Base-by-base conservation (phyloP, 495 filamentous ascomycete species). In the Penicillium steckii region DNA sequence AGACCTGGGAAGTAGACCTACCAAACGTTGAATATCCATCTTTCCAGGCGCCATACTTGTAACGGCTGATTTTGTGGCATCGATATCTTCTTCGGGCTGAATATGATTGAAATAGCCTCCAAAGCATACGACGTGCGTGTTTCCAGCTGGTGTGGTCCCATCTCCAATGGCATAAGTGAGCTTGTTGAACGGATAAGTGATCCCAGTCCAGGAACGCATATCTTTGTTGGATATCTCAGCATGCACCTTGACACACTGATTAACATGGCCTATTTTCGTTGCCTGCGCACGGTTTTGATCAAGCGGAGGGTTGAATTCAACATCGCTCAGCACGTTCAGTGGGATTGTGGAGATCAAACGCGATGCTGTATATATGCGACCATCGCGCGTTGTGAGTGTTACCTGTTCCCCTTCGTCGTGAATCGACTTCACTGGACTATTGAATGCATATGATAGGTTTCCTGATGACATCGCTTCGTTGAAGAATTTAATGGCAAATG, bases 221-320 rank as follows among this genome's bases (percentile, higher is more conserved):
- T 59, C 53, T 25, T 49, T 55, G 46, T 38, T 57, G 2, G 49
- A 54, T 6, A 66, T 41, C 44, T 64, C 62, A 12, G 60, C 65
- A 54, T 70, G 67, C 1, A 70, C 57, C 44, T 70, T 70, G 13
- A 60, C 54, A 33, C 55, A 57, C 37, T 62, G 55, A 44, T 68
- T 64, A 8, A 66, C 55, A 51, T 70, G 67, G 3, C 62, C 62
- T 15, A 49, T 56, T 1, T 51, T 55, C 13, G 53, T 48, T 8
- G 60, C 67, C 9, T 43, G 32, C 17, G 53, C 48, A 8, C 61
- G 59, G 6, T 48, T 33, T 4, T 52, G 13, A 22, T 51, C 52
- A 3, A 71, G 47, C n/a, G 61, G 64, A 18, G 61, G 61, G 26
- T 47, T 40, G 51, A 69, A 69, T 1, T 47, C 19, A 15, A 70